Base-by-base conservation (phyloP, 495 filamentous ascomycete genomes). In the Neurospora sp. region DNA sequence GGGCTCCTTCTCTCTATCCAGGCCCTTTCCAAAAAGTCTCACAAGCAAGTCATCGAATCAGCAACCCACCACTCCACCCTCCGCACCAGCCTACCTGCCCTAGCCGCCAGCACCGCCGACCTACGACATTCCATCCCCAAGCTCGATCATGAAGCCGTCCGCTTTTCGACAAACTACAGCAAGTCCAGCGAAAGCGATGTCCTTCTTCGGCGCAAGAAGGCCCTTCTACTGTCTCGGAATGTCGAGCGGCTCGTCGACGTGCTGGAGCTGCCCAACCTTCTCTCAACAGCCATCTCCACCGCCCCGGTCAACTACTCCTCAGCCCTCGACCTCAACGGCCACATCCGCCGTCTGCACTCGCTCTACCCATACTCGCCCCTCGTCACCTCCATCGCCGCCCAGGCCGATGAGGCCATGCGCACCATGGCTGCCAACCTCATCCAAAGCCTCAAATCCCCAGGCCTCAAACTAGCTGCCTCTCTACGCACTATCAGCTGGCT, bases 401-500 rank as follows among this genome's bases (percentile, higher is more conserved):
- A 97, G 77, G 93, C 95, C 22, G 94, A 97, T 74, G 89, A 89
- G 46, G 93, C 92, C 20, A 97, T 98, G 90, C 92, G 91, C 75
- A 88, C 90, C 73, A 94, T 99, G 91, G 93, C 93, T 5, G 88
- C 90, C 35, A 93, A 93, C 77, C 88, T 99, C 9, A 92, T 99
- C 74, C 78, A 88, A 35, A 89, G 89, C 16, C 87, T 99, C 42
- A 90, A 93, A 69, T 81, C 86, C 1, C 93, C 92, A 39, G 88
- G 89, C 59, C 86, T 98, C 69, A 97, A 98, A 79, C 86, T 99
- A 22, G 94, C 96, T 69, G 91, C 91, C 69, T 94, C 93, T 2
- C 93, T 99, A 83, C 89, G 97, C 68, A 97, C 93, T 10, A 90
- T 98, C 42, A 93, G 94, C 73, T 98, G 93, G 91, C 85, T 99